A percentile compares a stretch with the other conserved stretches of the same genome.
Evolutionary conservation across 352 stramenopile species (phyloP).

Genomic region (Pythium insidiosum): DNA sequence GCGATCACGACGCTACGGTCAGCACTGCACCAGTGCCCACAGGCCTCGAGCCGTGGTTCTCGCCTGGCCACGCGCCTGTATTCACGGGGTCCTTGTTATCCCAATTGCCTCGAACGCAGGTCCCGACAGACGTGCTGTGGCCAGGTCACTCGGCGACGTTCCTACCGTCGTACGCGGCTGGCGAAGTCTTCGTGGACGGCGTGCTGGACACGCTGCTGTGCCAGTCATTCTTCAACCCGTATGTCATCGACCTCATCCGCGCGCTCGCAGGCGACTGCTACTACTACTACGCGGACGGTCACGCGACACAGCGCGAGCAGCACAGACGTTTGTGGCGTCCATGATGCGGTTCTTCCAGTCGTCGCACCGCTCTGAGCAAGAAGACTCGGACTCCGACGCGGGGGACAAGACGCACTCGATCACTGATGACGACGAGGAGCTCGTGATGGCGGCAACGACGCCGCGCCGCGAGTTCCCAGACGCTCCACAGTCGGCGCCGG

Average conservation of each 20-base stretch:
- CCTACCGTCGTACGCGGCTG: constrained; percentile 37
- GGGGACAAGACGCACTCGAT: background rate
- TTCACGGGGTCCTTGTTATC: too few relatives aligned
- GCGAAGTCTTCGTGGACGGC: constrained; percentile 50
- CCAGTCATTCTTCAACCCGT: constrained; percentile 70
- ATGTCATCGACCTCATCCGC: constrained; percentile 47
- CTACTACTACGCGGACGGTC: constrained; percentile 29
- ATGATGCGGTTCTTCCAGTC: constrained; percentile 23
- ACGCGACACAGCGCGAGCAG: constrained; percentile 15
- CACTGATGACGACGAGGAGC: background rate
- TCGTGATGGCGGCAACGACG: background rate
- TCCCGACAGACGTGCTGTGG: constrained; percentile 14
- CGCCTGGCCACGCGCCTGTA: constrained; percentile 8
- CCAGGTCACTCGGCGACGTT: constrained; percentile 24
- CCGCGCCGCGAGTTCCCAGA: background rate
- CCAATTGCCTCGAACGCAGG: too few relatives aligned
- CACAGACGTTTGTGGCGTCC: constrained; percentile 18
- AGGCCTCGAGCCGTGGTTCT: background rate
- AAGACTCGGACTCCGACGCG: background rate
- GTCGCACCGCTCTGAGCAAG: background rate
- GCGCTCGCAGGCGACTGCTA: constrained; percentile 39
- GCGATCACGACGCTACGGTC: constrained; percentile 12
- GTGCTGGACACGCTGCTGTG: constrained; percentile 57
- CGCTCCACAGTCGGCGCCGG: background rate
- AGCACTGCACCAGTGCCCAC: background rate